These are phyloP conservation scores for Dioscorea dumetorum DNA, from an alignment of 106 monocot species.

Conservation along the genomic window DNA sequence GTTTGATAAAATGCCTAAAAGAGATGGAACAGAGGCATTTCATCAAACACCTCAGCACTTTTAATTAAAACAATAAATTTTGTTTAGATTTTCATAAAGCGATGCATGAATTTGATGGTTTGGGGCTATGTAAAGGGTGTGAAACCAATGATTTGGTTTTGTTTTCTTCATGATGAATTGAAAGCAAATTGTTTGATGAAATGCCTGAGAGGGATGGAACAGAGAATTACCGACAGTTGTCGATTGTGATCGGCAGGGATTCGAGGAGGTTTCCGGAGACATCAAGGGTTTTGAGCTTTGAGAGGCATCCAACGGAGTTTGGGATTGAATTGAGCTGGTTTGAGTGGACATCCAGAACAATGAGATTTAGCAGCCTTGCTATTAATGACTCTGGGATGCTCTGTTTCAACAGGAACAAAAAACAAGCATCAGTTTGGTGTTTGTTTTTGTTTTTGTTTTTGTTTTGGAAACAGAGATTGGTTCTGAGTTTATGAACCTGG, in stretches of 20 bases:
- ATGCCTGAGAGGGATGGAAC: not conserved
- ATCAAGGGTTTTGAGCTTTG: constrained; percentile 30
- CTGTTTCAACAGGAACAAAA: not conserved
- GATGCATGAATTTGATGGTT: not conserved
- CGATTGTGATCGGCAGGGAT: constrained; percentile 34
- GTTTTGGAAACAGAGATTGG: not conserved
- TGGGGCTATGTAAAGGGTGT: not conserved
- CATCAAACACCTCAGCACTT: not conserved
- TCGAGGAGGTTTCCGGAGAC: constrained; percentile 31
- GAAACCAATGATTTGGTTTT: not conserved
- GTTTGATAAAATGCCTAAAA: not conserved
- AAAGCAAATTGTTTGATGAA: not conserved
- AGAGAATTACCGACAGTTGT: constrained; percentile 24
- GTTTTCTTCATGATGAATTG: not conserved
- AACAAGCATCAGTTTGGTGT: not conserved
- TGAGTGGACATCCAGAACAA: constrained; percentile 27
- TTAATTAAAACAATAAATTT: not conserved
- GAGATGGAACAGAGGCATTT: not conserved
- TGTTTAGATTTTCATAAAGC: not conserved
- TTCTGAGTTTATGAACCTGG: constrained; percentile 22
- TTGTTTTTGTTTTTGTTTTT: not conserved
- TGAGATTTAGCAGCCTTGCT: constrained; percentile 29
- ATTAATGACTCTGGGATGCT: constrained; percentile 30
- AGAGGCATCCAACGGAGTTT: constrained; percentile 37
- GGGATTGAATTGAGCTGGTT: constrained; percentile 26